Base-by-base conservation (phyloP, 768 basidiomycete species). In the Pholiota molesta region DNA sequence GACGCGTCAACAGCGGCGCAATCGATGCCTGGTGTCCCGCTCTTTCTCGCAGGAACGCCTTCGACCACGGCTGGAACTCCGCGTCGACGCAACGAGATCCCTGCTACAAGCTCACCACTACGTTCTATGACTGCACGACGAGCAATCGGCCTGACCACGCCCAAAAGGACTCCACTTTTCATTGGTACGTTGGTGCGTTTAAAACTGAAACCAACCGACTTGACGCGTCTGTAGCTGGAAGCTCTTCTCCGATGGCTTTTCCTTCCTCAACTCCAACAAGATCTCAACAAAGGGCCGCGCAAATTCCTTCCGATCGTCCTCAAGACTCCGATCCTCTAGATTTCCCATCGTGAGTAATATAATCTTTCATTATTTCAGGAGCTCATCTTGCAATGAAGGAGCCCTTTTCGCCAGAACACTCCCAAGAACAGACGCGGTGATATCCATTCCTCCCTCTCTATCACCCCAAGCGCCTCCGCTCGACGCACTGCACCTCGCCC, bases 341-440 rank as follows among this genome's bases (percentile, higher is more conserved):
- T 60, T 91, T 90, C 67, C 90, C 89, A 39, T 85, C 87, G 86
- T 90, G 68, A 39, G 59, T 54, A 62, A 85, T 75, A 33, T 59
- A 35, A 6, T 40, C 31, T 35, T 14, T 42, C 26, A 33, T 52
- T 14, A 17, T 26, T 44, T 26, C 28, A 28, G 16, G 28, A 31
- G 35, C 42, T 42, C 26, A 58, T 7, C 3, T 39, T 17, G 21
- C 33, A 3, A 44, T 26, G 23, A 23, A 88, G 86, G 74, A 87
- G 83, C 65, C 87, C 87, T 16, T 71, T 77, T 5, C 70, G 72
- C 31, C 74, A 73, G 67, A 80, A 81, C 8, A 91, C 92, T 0
- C 92, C 86, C 14, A 86, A 82, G 70, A 90, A 90, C 66, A 83
- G 88, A 35, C 86, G 95, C 37, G 95, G 95, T 3, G 95, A 97